Evolutionary conservation across 768 basidiomycete species (phyloP).

Genomic region (Pleurotus cornucopiae): DNA sequence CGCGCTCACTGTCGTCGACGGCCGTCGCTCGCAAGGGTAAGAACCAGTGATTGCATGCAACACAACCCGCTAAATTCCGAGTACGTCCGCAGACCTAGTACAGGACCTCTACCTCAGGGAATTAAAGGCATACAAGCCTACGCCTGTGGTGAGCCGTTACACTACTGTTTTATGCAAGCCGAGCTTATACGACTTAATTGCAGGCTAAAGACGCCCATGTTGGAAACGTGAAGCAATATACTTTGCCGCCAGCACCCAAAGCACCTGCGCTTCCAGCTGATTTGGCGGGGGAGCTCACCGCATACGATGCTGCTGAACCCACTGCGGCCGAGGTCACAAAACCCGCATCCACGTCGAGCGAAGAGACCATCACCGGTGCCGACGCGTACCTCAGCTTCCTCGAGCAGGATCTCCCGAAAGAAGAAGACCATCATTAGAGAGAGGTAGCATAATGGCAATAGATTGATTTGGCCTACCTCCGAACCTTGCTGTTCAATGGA

Average conservation of each 20-base stretch:
- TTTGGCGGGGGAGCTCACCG: constrained; percentile 82
- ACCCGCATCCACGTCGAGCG: constrained; percentile 25
- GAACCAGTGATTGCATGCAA: constrained; percentile 21
- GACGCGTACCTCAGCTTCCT: constrained; percentile 78
- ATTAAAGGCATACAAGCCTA: constrained; percentile 85
- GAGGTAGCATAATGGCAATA: background rate
- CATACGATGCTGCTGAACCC: constrained; percentile 84
- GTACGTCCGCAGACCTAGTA: constrained; percentile 70
- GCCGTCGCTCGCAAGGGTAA: constrained; percentile 61
- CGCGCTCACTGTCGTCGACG: constrained; percentile 57
- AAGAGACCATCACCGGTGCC: constrained; percentile 51
- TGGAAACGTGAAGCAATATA: constrained; percentile 79
- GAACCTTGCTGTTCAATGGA: background rate
- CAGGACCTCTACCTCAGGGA: constrained; percentile 91
- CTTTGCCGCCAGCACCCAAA: constrained; percentile 69
- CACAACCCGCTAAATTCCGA: constrained; percentile 25
- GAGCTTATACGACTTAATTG: background rate
- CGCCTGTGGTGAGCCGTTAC: constrained; percentile 53
- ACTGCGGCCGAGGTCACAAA: constrained; percentile 35
- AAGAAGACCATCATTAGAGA: constrained; percentile 25
- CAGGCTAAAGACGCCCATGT: constrained; percentile 91
- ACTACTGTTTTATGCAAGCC: background rate
- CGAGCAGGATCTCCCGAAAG: constrained; percentile 62
- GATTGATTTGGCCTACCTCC: background rate
- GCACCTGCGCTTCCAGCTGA: constrained; percentile 74